Evolutionary conservation across 768 basidiomycete species (phyloP), one percentile per base, ranked within the genome.

Genomic region (Clitopilus passeckerianus): DNA sequence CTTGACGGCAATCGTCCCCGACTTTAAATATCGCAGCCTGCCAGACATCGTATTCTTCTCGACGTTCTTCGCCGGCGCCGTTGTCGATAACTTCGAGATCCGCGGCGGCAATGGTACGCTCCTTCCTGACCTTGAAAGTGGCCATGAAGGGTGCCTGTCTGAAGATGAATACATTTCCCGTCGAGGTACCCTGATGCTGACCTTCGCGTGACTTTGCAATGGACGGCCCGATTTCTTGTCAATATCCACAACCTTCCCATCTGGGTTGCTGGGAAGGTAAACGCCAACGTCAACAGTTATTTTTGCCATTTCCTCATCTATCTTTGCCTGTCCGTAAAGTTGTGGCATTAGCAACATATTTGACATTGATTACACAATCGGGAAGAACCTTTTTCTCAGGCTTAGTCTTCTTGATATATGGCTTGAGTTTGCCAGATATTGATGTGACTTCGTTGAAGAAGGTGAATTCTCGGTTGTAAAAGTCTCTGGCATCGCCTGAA

Each of bases 11-110:
- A 70, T 99, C 97, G 69, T 99, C 97, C 58, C 97, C 97, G 59
- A 99, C 97, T 79, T 99, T 99, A 86, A 99, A 99, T 63, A 99
- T 99, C 0, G 97, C 97, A 64, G 93, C 89, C 61, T 96, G 93
- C 95, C 93, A 98, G 52, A 95, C 88, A 61, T 98, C 94, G 68
- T 90, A 92, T 65, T 87, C 81, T 50, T 78, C 77, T 27, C 72
- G 81, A 46, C 74, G 86, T 66, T 87, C 85, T 30, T 77, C 70
- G 5, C 81, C 85, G 14, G 74, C 78, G n/a, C 79, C 84, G 24
- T 88, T 82, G 55, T 93, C 70, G 24, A 95, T 75, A 16, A 86
- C 86, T 60, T 94, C 90, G 0, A 91, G 86, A 67, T 94, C 82
- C 10, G 80, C 80, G 60, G 86, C 77, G 20, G 93, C 73, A 20